Evolutionary conservation across 106 monocot genomes (phyloP).

Genomic region (Acorus calamus): DNA sequence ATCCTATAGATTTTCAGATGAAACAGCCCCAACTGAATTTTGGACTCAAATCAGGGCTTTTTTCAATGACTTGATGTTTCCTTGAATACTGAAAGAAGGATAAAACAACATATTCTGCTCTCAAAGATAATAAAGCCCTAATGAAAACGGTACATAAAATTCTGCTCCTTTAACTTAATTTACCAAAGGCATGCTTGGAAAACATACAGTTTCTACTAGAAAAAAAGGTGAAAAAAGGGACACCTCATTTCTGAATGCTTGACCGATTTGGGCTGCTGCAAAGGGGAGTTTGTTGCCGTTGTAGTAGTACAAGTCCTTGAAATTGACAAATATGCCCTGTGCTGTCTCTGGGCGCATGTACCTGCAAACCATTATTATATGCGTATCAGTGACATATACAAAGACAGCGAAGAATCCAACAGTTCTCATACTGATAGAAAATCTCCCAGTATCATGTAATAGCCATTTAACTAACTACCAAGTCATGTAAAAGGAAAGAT

Average conservation of each 20-base stretch:
- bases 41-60: too few species aligned
- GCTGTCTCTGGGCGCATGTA: constrained; percentile 98
- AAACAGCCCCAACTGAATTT: too few species aligned
- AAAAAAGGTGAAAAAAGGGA: background rate
- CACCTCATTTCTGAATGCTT: constrained; percentile 96
- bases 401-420: too few species aligned
- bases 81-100: too few species aligned
- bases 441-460: too few species aligned
- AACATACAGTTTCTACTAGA: background rate
- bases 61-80: too few species aligned
- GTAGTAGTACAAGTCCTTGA: constrained; percentile 92
- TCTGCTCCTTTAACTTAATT: background rate
- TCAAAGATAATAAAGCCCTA: too few species aligned
- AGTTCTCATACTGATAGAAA: too few species aligned
- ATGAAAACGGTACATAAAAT: background rate
- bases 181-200: background rate
- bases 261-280: constrained; percentile 91
- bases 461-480: too few species aligned
- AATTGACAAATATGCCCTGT: constrained; percentile 95
- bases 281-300: constrained; percentile 94
- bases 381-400: background rate
- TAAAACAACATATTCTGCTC: too few species aligned
- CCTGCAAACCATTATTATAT: constrained; percentile 18
- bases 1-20: too few species aligned
- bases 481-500: too few species aligned